These are phyloP conservation scores for Globisporangium paroecandrum DNA, from an alignment of 352 stramenopile genomes.

Conservation along the genomic window DNA sequence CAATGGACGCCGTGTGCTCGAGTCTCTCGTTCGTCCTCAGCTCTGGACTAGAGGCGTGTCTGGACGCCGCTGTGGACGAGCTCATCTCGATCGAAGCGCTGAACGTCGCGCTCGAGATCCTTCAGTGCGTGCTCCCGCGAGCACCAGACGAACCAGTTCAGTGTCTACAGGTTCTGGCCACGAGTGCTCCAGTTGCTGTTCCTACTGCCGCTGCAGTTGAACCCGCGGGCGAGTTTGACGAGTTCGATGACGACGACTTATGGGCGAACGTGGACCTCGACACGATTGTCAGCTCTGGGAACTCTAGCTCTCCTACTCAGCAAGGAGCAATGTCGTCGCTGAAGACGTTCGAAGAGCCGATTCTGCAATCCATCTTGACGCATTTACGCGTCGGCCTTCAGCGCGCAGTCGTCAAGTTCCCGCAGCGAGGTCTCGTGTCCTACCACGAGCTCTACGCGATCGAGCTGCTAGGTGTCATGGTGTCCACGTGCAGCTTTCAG, in stretches of 20 bases:
- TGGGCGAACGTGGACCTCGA: slow-evolving; percentile 48
- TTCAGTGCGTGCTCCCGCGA: slow-evolving; percentile 42
- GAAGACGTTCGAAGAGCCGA: slow-evolving; percentile 25
- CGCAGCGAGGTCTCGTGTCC: slow-evolving; percentile 18
- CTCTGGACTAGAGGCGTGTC: slow-evolving; percentile 38
- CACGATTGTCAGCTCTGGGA: slow-evolving; percentile 5
- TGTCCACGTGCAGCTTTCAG: slow-evolving; percentile 53
- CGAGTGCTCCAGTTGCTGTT: neutral
- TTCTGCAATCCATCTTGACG: slow-evolving; percentile 25
- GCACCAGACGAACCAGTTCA: slow-evolving; percentile 26
- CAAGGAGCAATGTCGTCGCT: slow-evolving; percentile 14
- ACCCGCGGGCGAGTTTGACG: slow-evolving; percentile 25
- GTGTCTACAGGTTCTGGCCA: slow-evolving; percentile 16
- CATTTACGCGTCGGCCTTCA: slow-evolving; percentile 48
- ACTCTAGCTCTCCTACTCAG: neutral
- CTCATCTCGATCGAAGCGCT: slow-evolving; percentile 31
- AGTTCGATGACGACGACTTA: slow-evolving; percentile 50
- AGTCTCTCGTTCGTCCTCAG: slow-evolving; percentile 42
- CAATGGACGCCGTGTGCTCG: slow-evolving; percentile 29
- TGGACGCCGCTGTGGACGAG: slow-evolving; percentile 37
- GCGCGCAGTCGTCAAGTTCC: slow-evolving; percentile 54
- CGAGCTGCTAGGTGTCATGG: slow-evolving; percentile 58
- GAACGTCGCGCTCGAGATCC: slow-evolving; percentile 50
- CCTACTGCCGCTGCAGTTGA: neutral
- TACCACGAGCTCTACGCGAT: slow-evolving; percentile 64